A percentile compares a stretch with the other conserved stretches of the same genome.
Conservation (phyloP, 495 filamentous ascomycete genomes). For the Penicillium odoratum region DNA sequence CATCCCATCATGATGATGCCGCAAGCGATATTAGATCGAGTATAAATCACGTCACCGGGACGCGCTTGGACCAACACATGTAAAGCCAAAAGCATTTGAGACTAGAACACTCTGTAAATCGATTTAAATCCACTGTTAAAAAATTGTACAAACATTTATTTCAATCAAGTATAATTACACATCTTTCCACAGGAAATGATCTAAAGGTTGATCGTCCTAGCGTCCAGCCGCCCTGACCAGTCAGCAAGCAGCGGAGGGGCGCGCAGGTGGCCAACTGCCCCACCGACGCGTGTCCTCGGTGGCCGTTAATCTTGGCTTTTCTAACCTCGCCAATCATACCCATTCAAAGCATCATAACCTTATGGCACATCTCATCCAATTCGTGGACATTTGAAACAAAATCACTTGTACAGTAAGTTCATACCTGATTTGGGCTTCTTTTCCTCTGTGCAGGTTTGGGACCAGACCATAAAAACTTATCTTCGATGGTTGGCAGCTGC, state of each 20-base stretch:
- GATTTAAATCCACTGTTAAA: neutral
- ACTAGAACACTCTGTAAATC: neutral
- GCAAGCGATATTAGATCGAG: conserved; percentile 1
- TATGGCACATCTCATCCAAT: neutral
- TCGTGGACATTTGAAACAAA: neutral
- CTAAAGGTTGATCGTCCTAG: conserved; percentile 26
- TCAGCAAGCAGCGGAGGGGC: conserved; percentile 19
- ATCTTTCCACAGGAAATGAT: conserved; percentile 22
- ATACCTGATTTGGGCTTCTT: neutral
- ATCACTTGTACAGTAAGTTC: neutral
- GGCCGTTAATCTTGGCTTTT: neutral
- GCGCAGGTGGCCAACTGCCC: conserved; percentile 15
- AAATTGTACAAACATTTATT: too few species aligned
- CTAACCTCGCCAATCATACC: neutral
- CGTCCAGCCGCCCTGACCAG: conserved; percentile 24
- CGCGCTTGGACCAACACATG: conserved; percentile 3
- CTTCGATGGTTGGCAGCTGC: conserved; percentile 2
- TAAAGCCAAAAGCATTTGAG: neutral
- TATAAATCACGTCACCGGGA: conserved; percentile 18
- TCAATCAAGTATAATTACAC: neutral
- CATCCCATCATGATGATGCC: conserved; percentile 20
- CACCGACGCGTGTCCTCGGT: conserved; percentile 31
- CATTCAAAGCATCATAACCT: neutral
- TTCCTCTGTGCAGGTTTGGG: neutral
- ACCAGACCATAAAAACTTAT: conserved; percentile 20